Percentiles rank a stretch among this genome's conserved stretches.
These are phyloP conservation scores for Picea glauca DNA, from an alignment of 75 land plant genomes.

Conservation along the genomic window DNA sequence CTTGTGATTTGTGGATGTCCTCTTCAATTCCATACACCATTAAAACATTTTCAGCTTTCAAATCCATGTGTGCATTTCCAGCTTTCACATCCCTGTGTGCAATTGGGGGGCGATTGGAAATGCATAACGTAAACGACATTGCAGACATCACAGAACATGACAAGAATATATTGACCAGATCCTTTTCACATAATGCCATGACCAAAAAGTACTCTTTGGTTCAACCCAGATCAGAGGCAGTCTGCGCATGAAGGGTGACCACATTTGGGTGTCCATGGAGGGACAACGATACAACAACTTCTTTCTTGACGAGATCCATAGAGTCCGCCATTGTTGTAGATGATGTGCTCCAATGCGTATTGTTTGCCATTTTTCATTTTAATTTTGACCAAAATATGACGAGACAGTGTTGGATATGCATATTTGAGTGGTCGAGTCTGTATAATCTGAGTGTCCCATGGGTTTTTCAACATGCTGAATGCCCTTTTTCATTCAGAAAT, in stretches of 20 bases:
- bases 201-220: conserved; percentile 84
- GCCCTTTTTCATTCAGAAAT: too few species aligned
- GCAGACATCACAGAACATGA: conserved; percentile 87
- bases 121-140: conserved; percentile 99
- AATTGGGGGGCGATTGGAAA: conserved; percentile 71
- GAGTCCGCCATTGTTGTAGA: conserved; percentile 83
- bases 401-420: too few species aligned
- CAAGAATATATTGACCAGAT: conserved; percentile 64
- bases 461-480: too few species aligned
- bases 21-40: conserved; percentile 98
- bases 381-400: too few species aligned
- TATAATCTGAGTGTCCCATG: too few species aligned
- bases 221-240: conserved; percentile 74
- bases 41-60: conserved; percentile 92
- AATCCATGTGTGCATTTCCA: not conserved
- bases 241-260: conserved; percentile 63
- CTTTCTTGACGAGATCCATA: conserved; percentile 74
- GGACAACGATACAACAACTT: conserved; percentile 74
- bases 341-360: conserved; percentile 91
- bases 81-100: conserved; percentile 82
- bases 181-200: conserved; percentile 87
- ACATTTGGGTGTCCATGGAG: conserved; percentile 86
- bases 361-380: conserved; percentile 39
- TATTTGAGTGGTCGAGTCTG: too few species aligned
- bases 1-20: conserved; percentile 94